Evolutionary conservation across 1,139 yeast species (phyloP).

Genomic region (Saccharomycopsis hybrid): DNA sequence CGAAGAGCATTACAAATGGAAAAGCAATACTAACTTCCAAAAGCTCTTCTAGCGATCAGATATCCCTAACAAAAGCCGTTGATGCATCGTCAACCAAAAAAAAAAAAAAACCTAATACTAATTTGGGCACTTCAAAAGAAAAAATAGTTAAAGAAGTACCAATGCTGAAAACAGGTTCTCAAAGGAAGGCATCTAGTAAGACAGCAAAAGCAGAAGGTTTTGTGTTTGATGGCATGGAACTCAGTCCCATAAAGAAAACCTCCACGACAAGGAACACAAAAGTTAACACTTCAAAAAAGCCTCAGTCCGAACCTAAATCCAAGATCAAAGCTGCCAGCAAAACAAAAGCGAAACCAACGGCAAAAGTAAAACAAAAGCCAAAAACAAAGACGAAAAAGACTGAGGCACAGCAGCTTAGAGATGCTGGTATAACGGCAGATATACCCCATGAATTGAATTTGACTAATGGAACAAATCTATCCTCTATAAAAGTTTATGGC

Average conservation of each 20-base stretch:
- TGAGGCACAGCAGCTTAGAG: neutral
- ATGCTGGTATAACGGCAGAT: neutral
- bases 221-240: neutral
- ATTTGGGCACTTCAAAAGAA: neutral
- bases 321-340: neutral
- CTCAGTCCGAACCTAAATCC: neutral
- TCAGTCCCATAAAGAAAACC: neutral
- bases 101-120: neutral
- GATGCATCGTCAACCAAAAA: neutral
- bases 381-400: neutral
- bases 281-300: neutral
- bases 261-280: no score
- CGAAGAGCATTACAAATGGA: neutral
- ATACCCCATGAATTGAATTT: neutral
- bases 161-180: neutral
- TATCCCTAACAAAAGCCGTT: neutral
- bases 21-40: neutral
- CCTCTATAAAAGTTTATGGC: neutral
- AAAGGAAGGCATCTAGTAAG: neutral
- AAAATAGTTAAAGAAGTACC: neutral
- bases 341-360: neutral
- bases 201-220: neutral
- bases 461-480: neutral
- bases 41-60: neutral
- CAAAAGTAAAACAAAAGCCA: neutral